Percentiles rank a stretch among this genome's conserved stretches.
Conservation (phyloP, 108 stramenopile species). For the Stephanodiscus triporus region DNA sequence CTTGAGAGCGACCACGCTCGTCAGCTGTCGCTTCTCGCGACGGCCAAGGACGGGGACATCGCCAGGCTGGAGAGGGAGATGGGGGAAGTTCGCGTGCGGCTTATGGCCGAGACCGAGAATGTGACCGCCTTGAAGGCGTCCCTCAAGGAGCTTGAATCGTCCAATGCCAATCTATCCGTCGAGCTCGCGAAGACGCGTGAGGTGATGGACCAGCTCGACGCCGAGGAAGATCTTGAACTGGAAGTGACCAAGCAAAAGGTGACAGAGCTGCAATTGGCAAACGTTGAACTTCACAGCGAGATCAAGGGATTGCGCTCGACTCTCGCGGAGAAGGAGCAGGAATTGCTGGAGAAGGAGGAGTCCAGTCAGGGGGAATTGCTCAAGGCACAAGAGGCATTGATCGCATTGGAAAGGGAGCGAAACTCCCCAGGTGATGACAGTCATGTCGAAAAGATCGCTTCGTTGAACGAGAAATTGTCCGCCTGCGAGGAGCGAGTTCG, state of each 20-base stretch:
- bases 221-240: conserved; percentile 22
- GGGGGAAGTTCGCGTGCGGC: conserved; percentile 37
- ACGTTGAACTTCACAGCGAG: conserved; percentile 26
- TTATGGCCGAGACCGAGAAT: conserved; percentile 27
- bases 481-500: conserved; percentile 31
- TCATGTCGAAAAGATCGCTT: conserved; percentile 26
- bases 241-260: conserved; percentile 32
- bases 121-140: conserved; percentile 10
- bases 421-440: conserved; percentile 12
- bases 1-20: conserved; percentile 33
- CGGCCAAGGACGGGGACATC: conserved; percentile 55
- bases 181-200: conserved; percentile 29
- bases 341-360: conserved; percentile 8
- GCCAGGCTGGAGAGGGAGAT: conserved; percentile 50
- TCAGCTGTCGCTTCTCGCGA: conserved; percentile 1
- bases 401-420: conserved; percentile 62
- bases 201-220: conserved; percentile 36
- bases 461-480: conserved; percentile 46
- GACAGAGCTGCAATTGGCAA: conserved; percentile 21
- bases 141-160: conserved; percentile 50
- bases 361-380: conserved; percentile 36
- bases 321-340: conserved; percentile 11
- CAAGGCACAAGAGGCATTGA: conserved; percentile 63
- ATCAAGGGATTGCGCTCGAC: conserved; percentile 5
- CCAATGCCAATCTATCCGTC: conserved; percentile 13